Conservation (phyloP, 2,329 filamentous ascomycete genomes). For the Penicillium sp. region DNA sequence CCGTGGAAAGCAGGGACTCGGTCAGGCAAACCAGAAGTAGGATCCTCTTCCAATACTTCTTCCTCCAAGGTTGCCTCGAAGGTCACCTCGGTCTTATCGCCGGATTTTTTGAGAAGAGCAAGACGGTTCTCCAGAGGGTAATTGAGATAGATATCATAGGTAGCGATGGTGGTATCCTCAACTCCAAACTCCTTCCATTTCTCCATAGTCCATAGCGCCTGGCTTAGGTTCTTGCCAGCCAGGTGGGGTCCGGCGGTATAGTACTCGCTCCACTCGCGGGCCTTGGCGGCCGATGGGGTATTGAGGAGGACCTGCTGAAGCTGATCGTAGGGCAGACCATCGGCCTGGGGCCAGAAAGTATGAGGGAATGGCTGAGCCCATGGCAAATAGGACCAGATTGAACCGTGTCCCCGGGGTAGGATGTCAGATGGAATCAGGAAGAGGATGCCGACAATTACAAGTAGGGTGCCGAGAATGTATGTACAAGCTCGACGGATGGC, state of each 20-base stretch:
- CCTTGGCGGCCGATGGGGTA: slow-evolving; percentile 53
- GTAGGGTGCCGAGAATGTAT: slow-evolving; percentile 35
- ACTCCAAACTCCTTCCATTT: slow-evolving; percentile 70
- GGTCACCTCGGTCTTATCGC: slow-evolving; percentile 50
- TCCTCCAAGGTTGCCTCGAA: slow-evolving; percentile 80
- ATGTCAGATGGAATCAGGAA: slow-evolving; percentile 42
- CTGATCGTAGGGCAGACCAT: slow-evolving; percentile 51
- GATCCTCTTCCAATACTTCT: slow-evolving; percentile 77
- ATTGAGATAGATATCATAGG: slow-evolving; percentile 75
- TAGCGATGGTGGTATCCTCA: slow-evolving; percentile 52
- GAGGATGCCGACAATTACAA: slow-evolving; percentile 37
- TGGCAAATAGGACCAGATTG: slow-evolving; percentile 40
- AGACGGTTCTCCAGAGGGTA: slow-evolving; percentile 69
- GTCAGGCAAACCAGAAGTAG: slow-evolving; percentile 66
- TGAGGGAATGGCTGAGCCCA: slow-evolving; percentile 37
- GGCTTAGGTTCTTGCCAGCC: slow-evolving; percentile 71
- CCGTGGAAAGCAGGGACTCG: slow-evolving; percentile 89
- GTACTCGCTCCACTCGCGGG: slow-evolving; percentile 69
- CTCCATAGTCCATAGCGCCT: slow-evolving; percentile 71
- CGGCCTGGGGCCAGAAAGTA: slow-evolving; percentile 38
- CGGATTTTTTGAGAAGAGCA: slow-evolving; percentile 55
- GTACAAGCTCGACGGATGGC: slow-evolving; percentile 43
- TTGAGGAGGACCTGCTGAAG: slow-evolving; percentile 52
- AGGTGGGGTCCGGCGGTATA: slow-evolving; percentile 73
- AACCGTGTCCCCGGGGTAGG: slow-evolving; percentile 36